Percentiles rank a stretch among this genome's conserved stretches.
Evolutionary conservation across 495 filamentous ascomycete species (phyloP).

Genomic region (Opeltia flavorubescens): DNA sequence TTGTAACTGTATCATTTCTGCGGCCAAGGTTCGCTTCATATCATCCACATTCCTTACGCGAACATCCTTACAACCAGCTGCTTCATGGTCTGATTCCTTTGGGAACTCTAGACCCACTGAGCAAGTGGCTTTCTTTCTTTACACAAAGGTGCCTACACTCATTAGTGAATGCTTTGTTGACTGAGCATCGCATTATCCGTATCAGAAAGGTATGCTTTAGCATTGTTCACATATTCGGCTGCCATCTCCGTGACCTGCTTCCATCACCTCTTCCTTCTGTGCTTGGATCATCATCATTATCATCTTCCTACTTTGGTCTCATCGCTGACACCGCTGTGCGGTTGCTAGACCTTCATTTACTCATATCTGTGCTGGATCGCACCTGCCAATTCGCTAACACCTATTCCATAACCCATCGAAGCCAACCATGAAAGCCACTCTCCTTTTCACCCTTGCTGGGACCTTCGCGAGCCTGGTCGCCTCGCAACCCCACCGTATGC

Average conservation of each 20-base stretch:
- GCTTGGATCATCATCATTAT: neutral
- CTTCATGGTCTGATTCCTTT: too few species aligned
- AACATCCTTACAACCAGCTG: too few species aligned
- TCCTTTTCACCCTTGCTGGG: slow-evolving; percentile 16
- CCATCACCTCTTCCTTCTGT: neutral
- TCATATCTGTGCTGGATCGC: too few species aligned
- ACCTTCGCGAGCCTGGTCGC: slow-evolving; percentile 21
- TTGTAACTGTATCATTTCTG: neutral
- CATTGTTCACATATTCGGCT: too few species aligned
- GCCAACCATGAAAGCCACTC: slow-evolving; percentile 26
- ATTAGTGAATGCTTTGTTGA: neutral
- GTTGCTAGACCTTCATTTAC: slow-evolving; percentile 1
- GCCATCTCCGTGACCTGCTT: neutral
- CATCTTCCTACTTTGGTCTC: neutral
- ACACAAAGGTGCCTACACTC: neutral
- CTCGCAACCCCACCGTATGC: slow-evolving; percentile 32
- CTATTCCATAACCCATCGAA: slow-evolving; percentile 2
- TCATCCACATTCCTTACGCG: neutral
- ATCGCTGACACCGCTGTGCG: slow-evolving; percentile 2
- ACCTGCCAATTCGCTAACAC: too few species aligned
- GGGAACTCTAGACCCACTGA: neutral
- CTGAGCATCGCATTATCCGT: neutral
- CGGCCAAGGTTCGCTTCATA: too few species aligned
- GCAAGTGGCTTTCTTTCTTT: neutral
- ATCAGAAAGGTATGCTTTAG: neutral